phyloP scores from a whole-genome alignment of 495 filamentous ascomycete genomes.

The Pyrenula aspistea region DNA sequence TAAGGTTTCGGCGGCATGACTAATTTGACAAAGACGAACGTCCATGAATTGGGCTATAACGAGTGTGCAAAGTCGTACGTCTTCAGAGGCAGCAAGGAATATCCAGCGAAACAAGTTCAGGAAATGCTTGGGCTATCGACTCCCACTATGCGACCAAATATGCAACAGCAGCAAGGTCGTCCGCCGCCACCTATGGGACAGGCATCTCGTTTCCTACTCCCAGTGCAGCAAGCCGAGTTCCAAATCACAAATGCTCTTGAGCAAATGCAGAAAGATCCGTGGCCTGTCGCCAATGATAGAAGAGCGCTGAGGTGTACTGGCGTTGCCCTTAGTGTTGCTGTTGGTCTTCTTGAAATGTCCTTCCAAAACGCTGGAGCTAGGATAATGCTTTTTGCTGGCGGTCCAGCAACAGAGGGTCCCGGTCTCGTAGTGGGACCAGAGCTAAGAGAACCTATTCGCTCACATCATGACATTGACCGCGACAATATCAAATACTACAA shows the following conservation, averaged over 20 bases:
- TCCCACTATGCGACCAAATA: constrained; percentile 59
- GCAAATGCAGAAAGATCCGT: constrained; percentile 93
- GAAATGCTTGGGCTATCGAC: constrained; percentile 87
- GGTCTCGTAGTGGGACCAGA: constrained; percentile 97
- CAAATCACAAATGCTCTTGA: constrained; percentile 96
- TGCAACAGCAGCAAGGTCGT: constrained; percentile 70
- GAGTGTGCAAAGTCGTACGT: constrained; percentile 99
- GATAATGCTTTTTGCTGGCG: constrained; percentile 96
- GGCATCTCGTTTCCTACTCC: constrained; percentile 82
- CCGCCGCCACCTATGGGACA: constrained; percentile 62
- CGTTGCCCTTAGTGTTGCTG: constrained; percentile 88
- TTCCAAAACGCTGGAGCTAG: constrained; percentile 92
- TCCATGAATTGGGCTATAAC: constrained; percentile 96
- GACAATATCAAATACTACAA: constrained; percentile 99
- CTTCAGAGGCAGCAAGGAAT: constrained; percentile 96
- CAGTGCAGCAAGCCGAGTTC: constrained; percentile 93
- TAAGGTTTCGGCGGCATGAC: constrained; percentile 1
- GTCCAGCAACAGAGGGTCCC: constrained; percentile 89
- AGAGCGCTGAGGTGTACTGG: constrained; percentile 89
- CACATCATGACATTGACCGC: constrained; percentile 96
- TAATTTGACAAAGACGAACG: constrained; percentile 59
- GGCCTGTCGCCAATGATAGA: constrained; percentile 93
- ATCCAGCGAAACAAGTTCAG: constrained; percentile 90
- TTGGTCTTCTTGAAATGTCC: constrained; percentile 82
- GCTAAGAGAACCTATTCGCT: constrained; percentile 90